phyloP scores from a whole-genome alignment of 345 rosid genomes.

The Corchorus olitorius region DNA sequence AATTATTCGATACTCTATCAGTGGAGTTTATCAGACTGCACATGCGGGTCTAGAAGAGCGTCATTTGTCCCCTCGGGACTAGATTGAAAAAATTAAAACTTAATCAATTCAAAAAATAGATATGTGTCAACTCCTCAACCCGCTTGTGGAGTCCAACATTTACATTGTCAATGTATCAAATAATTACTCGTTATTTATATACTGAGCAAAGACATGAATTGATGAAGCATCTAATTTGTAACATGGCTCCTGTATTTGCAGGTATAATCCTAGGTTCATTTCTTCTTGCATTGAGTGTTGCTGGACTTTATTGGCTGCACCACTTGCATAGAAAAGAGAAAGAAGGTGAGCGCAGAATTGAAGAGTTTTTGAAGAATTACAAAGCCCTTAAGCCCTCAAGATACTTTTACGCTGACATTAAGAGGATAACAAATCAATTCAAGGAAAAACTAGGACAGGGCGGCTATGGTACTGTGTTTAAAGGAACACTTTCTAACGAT shows the following conservation, averaged over 20 bases:
- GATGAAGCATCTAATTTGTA: no score
- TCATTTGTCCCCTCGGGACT: no score
- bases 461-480: constrained; percentile 6
- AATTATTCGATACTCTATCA: no score
- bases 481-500: constrained; percentile 17
- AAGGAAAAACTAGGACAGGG: not conserved
- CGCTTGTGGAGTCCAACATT: no score
- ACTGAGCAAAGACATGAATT: no score
- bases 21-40: no score
- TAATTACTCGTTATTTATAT: no score
- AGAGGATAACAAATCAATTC: constrained; percentile 6
- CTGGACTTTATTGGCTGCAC: not conserved
- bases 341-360: not conserved
- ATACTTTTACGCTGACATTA: constrained; percentile 12
- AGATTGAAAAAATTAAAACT: no score
- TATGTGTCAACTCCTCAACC: no score
- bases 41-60: no score
- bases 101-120: no score
- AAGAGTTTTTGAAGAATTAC: constrained; percentile 6
- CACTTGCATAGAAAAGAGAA: not conserved
- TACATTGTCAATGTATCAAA: no score
- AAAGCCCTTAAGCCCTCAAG: constrained; percentile 9
- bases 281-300: not conserved
- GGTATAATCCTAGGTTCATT: not conserved
- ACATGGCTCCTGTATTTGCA: not conserved